Conservation (phyloP, 257 asterid species). For the Capsicum rhomboideum region DNA sequence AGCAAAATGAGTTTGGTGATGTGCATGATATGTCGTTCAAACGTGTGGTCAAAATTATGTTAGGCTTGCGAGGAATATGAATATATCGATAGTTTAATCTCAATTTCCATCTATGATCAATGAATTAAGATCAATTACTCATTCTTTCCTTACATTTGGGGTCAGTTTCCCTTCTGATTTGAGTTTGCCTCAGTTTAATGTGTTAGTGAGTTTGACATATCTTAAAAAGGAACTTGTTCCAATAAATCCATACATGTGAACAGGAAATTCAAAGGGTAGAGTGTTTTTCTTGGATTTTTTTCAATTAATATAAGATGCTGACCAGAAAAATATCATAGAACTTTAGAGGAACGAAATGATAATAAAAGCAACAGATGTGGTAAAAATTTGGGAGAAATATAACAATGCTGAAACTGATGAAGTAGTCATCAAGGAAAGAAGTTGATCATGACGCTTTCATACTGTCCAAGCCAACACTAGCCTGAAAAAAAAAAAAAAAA, state of each 20-base stretch:
- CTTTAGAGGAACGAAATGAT: background rate
- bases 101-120: background rate
- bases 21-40: background rate
- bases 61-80: background rate
- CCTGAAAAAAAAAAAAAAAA: conserved; percentile 15
- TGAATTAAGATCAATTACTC: background rate
- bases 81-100: background rate
- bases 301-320: background rate
- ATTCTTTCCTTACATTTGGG: background rate
- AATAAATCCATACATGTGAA: background rate
- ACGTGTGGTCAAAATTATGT: too few species aligned
- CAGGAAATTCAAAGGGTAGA: background rate
- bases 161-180: background rate
- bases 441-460: conserved; percentile 54
- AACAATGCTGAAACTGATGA: background rate
- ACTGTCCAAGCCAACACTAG: conserved; percentile 52
- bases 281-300: background rate
- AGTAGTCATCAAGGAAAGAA: background rate
- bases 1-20: background rate
- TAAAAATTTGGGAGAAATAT: background rate
- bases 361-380: background rate
- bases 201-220: background rate
- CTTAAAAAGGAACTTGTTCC: background rate
- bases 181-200: background rate
- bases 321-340: background rate